A percentile compares a stretch with the other conserved stretches of the same genome.
phyloP scores from a whole-genome alignment of 2,329 filamentous ascomycete species.

The Hypoxylon rubiginosum region DNA sequence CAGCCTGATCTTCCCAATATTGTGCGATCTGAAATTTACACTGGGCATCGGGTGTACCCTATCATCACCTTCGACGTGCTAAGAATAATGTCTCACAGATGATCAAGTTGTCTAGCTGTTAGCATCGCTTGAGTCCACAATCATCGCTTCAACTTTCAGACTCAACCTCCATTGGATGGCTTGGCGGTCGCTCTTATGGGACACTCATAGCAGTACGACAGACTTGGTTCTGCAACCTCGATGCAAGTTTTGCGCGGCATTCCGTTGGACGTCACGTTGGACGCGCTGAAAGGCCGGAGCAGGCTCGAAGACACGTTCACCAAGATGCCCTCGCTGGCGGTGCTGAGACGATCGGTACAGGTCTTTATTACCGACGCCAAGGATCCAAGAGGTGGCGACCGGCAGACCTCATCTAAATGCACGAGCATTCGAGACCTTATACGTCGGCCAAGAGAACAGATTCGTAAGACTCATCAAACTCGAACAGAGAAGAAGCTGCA shows the following conservation, averaged over 20 bases:
- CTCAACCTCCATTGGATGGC: constrained; percentile 15
- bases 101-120: constrained; percentile 20
- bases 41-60: constrained; percentile 29
- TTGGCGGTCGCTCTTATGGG: constrained; percentile 31
- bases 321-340: constrained; percentile 46
- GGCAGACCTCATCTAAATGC: constrained; percentile 33
- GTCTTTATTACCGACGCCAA: constrained; percentile 44
- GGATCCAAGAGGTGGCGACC: constrained; percentile 34
- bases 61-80: constrained; percentile 32
- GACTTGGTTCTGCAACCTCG: constrained; percentile 29
- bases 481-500: constrained; percentile 32
- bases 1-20: constrained; percentile 30
- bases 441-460: constrained; percentile 43
- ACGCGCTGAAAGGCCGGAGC: constrained; percentile 32
- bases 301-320: constrained; percentile 23
- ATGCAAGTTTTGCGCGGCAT: constrained; percentile 38
- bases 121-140: constrained; percentile 16
- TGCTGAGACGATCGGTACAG: constrained; percentile 45
- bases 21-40: constrained; percentile 42
- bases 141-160: constrained; percentile 17
- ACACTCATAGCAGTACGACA: constrained; percentile 33
- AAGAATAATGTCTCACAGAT: constrained; percentile 40
- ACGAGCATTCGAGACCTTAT: constrained; percentile 45
- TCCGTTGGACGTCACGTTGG: constrained; percentile 35
- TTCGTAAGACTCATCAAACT: constrained; percentile 30